Evolutionary conservation across 108 stramenopile genomes (phyloP), one percentile per base, ranked within the genome.

Genomic region (Stephanodiscus minutulus): DNA sequence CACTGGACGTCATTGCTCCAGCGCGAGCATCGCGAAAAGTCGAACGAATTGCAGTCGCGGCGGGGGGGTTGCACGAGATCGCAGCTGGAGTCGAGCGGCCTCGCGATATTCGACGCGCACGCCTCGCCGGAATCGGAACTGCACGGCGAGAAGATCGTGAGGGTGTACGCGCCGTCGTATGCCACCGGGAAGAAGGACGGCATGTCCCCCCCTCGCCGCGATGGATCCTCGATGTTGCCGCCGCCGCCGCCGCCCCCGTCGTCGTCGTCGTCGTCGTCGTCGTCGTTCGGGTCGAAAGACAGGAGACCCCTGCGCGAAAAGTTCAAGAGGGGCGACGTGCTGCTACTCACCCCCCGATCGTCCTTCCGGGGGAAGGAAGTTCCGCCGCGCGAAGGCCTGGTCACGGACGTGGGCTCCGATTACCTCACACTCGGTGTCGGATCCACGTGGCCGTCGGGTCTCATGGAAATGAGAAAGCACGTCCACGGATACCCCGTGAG

Each of bases 71-170:
- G 77, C 70, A 82, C 79, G 0, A 46, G 57, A 24, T 50, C 66
- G 21, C 76, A 79, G 33, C 50, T 91, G 31, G 87, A 88, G 73
- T 24, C 79, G 18, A 64, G 70, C 43, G 90, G 90, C 3, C 28
- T 88, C 9, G 47, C 72, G 0, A 36, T 88, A 28, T 87, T 87
- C 57, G 72, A 74, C 33, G 89, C 82, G 0, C 24, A 44, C 41
- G 90, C 90, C 0, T 70, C 67, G 50, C 86, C 87, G 0, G 87
- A 91, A 17, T 69, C 86, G 28, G 90, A 88, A 74, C 24, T 88
- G 24, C 83, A 83, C 35, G 90, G 90, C 10, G 90, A 91, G 81
- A 91, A 88, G 72, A 83, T 86, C 58, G 82, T 91, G 0, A 77
- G 90, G 10, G 50, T 83, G 10, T 27, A 28, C 4, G 11, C 39